A percentile compares a stretch with the other conserved stretches of the same genome.
Evolutionary conservation across 306 rosid species (phyloP).

Genomic region (Trichosanthes cucumerina): DNA sequence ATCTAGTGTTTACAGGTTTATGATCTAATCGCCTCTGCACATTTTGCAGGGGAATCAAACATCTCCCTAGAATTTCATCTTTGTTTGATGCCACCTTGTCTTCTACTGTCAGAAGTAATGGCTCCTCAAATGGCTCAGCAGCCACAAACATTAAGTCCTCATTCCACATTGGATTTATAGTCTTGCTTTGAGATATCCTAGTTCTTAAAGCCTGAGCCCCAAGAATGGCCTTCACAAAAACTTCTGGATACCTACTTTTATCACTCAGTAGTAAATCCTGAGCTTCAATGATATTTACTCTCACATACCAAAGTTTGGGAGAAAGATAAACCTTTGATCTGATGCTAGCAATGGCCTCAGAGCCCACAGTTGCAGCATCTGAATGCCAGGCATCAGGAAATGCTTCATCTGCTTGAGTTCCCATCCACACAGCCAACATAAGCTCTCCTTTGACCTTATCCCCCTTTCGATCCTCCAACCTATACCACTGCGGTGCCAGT

Average conservation of each 20-base stretch:
- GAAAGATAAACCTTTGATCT: slow-evolving; percentile 79
- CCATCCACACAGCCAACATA: slow-evolving; percentile 97
- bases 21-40: slow-evolving; percentile 80
- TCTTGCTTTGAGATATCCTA: slow-evolving; percentile 48
- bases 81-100: slow-evolving; percentile 59
- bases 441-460: slow-evolving; percentile 63
- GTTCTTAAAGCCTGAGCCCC: slow-evolving; percentile 63
- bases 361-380: slow-evolving; percentile 71
- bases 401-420: slow-evolving; percentile 96
- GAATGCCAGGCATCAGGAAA: slow-evolving; percentile 94
- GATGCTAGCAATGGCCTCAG: slow-evolving; percentile 53
- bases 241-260: slow-evolving; percentile 70
- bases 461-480: slow-evolving; percentile 57
- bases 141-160: slow-evolving; percentile 76
- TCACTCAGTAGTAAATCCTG: slow-evolving; percentile 66
- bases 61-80: slow-evolving; percentile 72
- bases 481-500: slow-evolving; percentile 88
- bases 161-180: slow-evolving; percentile 72
- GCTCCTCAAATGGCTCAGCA: slow-evolving; percentile 86
- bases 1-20: slow-evolving; percentile 68
- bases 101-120: slow-evolving; percentile 59
- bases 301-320: slow-evolving; percentile 86
- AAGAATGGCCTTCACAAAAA: slow-evolving; percentile 43
- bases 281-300: slow-evolving; percentile 86
- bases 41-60: slow-evolving; percentile 55